Percentiles rank a stretch among this genome's conserved stretches.
Evolutionary conservation across 441 rosid genomes (phyloP).

Genomic region (Sinapis alba): DNA sequence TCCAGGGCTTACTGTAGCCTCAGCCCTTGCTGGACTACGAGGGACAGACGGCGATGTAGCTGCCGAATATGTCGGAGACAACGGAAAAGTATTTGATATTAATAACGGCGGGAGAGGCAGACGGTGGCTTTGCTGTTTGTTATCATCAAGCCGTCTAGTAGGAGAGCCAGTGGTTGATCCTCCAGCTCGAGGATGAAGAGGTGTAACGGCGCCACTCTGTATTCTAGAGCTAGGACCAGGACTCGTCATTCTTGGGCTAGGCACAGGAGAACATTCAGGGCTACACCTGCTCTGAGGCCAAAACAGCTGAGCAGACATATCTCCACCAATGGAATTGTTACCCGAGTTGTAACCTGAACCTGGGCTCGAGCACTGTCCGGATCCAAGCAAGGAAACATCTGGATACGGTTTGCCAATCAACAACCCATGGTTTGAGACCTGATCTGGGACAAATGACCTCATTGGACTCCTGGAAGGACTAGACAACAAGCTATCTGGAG

Average conservation of each 20-base stretch:
- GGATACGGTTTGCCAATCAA: constrained; percentile 60
- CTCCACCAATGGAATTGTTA: constrained; percentile 93
- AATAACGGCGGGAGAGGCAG: constrained; percentile 83
- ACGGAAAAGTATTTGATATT: constrained; percentile 66
- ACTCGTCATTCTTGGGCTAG: constrained; percentile 95
- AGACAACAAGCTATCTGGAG: constrained; percentile 94
- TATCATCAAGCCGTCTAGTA: constrained; percentile 66
- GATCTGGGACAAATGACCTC: constrained; percentile 70
- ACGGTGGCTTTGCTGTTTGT: constrained; percentile 72
- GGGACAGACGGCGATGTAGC: constrained; percentile 85
- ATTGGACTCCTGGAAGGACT: constrained; percentile 99
- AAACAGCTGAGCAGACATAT: constrained; percentile 82
- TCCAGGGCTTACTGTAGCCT: constrained; percentile 72
- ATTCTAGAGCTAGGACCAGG: constrained; percentile 93
- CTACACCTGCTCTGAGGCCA: constrained; percentile 95
- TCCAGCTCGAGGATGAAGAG: constrained; percentile 79
- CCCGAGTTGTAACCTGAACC: constrained; percentile 96
- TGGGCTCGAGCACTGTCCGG: constrained; percentile 98
- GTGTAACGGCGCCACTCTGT: constrained; percentile 93
- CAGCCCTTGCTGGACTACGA: constrained; percentile 82
- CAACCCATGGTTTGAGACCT: constrained; percentile 59
- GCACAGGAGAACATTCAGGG: constrained; percentile 94
- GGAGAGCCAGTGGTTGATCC: constrained; percentile 66
- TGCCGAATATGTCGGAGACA: constrained; percentile 74
- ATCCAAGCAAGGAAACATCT: constrained; percentile 60